Evolutionary conservation across 1,284 basidiomycete species (phyloP).

Genomic region (Sphaerobolus stellatus): DNA sequence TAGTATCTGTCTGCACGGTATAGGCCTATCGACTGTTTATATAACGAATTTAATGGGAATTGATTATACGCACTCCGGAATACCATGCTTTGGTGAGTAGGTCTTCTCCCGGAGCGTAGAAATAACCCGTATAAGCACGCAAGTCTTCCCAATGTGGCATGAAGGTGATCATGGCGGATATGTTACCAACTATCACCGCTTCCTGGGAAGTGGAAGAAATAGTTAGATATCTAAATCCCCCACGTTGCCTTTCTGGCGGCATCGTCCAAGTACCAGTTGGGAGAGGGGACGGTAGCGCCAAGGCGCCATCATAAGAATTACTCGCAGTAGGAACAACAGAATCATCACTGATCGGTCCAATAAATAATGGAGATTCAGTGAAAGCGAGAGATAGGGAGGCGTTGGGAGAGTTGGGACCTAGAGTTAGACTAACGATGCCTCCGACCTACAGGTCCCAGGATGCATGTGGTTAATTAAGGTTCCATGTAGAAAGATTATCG

Average conservation of each 20-base stretch:
- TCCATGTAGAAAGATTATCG: not conserved
- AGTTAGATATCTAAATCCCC: slow-evolving; percentile 57
- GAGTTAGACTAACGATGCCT: too few species aligned
- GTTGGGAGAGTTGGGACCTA: not conserved
- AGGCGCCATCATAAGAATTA: too few species aligned
- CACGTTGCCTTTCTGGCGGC: slow-evolving; percentile 44
- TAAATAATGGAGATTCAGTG: slow-evolving; percentile 5
- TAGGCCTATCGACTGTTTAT: too few species aligned
- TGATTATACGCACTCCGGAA: slow-evolving; percentile 44
- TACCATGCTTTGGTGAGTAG: too few species aligned
- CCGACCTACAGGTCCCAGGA: too few species aligned
- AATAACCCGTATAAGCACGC: slow-evolving; percentile 57
- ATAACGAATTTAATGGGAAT: not conserved
- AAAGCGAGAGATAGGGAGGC: slow-evolving; percentile 1
- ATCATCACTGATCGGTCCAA: not conserved
- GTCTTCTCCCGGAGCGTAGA: slow-evolving; percentile 49
- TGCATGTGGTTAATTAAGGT: too few species aligned
- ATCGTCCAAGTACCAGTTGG: slow-evolving; percentile 50
- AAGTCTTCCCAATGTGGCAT: slow-evolving; percentile 54
- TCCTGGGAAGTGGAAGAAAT: slow-evolving; percentile 41
- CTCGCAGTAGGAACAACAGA: not conserved
- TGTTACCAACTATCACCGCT: slow-evolving; percentile 46
- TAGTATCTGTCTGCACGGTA: not conserved
- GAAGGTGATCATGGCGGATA: slow-evolving; percentile 55
- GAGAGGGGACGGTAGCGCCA: too few species aligned